Percentiles rank a stretch among this genome's conserved stretches.
Conservation (phyloP, 2,329 filamentous ascomycete genomes). For the Mycocentrospora acerina region DNA sequence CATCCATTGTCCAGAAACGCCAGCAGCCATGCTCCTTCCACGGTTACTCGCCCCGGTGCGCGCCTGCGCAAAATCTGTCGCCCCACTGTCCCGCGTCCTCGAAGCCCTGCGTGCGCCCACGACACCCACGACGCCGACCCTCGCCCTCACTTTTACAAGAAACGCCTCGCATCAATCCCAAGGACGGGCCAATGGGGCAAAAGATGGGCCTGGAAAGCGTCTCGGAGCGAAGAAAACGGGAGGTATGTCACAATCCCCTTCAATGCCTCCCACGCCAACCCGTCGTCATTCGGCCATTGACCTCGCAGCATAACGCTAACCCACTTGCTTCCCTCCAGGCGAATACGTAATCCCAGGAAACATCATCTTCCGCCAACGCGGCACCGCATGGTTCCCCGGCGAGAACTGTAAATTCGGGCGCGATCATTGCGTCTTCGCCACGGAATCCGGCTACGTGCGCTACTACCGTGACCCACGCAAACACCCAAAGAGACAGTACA, state of each 20-base stretch:
- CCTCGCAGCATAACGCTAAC: too few species aligned
- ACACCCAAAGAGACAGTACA: slow-evolving; percentile 89
- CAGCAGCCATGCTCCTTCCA: slow-evolving; percentile 43
- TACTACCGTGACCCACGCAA: slow-evolving; percentile 88
- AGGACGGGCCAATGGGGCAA: slow-evolving; percentile 68
- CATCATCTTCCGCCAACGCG: slow-evolving; percentile 96
- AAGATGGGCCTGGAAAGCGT: slow-evolving; percentile 77
- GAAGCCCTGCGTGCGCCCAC: slow-evolving; percentile 33
- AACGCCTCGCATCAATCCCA: slow-evolving; percentile 66
- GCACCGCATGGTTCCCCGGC: slow-evolving; percentile 90
- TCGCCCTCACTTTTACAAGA: slow-evolving; percentile 53
- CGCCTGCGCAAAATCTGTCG: slow-evolving; percentile 26
- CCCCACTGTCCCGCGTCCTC: slow-evolving; percentile 32
- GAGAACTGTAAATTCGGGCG: slow-evolving; percentile 95
- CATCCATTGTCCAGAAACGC: slow-evolving; percentile 14
- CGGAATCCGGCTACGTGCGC: slow-evolving; percentile 84
- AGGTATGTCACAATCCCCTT: slow-evolving; percentile 55
- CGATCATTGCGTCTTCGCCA: slow-evolving; percentile 93
- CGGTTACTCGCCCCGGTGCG: slow-evolving; percentile 41
- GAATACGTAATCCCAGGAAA: slow-evolving; percentile 94
- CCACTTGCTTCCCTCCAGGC: slow-evolving; percentile 52
- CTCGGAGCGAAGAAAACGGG: slow-evolving; percentile 91
- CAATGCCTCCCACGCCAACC: too few species aligned
- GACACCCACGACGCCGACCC: slow-evolving; percentile 32
- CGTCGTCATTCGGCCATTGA: too few species aligned